These are phyloP conservation scores for Mycena filopes DNA, from an alignment of 768 basidiomycete species.

Conservation along the genomic window DNA sequence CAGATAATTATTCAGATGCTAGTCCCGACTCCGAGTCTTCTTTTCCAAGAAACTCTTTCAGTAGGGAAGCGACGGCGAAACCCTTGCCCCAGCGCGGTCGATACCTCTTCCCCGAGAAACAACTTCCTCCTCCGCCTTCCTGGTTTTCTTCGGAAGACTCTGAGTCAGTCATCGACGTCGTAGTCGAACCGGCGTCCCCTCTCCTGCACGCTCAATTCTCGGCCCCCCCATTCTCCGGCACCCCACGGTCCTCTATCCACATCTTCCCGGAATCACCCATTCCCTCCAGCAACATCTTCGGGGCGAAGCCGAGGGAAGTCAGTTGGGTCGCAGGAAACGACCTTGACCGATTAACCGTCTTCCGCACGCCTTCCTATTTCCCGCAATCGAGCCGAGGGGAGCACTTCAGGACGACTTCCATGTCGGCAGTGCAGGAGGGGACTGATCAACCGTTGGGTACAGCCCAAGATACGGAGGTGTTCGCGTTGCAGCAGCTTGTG, in stretches of 20 bases:
- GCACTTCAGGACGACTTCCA: neutral
- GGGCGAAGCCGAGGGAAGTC: neutral
- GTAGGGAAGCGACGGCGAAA: neutral
- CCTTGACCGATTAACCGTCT: neutral
- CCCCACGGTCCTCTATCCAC: neutral
- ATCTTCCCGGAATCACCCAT: neutral
- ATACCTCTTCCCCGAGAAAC: neutral
- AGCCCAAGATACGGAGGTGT: neutral
- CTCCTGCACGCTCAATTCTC: constrained; percentile 8
- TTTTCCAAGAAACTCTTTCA: neutral
- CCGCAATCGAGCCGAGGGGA: neutral
- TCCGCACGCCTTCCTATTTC: constrained; percentile 1
- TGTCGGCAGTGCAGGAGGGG: neutral
- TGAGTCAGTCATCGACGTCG: neutral
- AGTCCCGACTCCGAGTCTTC: too few species aligned
- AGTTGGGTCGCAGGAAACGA: constrained; percentile 1
- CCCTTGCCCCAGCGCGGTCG: neutral
- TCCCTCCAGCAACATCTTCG: constrained; percentile 6
- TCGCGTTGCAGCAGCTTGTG: neutral
- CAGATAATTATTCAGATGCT: neutral
- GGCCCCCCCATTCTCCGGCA: too few species aligned
- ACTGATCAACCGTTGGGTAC: neutral
- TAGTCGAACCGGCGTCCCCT: neutral
- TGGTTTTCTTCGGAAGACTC: neutral
- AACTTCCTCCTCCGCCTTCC: neutral